Evolutionary conservation across 2,329 filamentous ascomycete genomes (phyloP), one percentile per base, ranked within the genome.

Genomic region (Aspergillus amoenus): DNA sequence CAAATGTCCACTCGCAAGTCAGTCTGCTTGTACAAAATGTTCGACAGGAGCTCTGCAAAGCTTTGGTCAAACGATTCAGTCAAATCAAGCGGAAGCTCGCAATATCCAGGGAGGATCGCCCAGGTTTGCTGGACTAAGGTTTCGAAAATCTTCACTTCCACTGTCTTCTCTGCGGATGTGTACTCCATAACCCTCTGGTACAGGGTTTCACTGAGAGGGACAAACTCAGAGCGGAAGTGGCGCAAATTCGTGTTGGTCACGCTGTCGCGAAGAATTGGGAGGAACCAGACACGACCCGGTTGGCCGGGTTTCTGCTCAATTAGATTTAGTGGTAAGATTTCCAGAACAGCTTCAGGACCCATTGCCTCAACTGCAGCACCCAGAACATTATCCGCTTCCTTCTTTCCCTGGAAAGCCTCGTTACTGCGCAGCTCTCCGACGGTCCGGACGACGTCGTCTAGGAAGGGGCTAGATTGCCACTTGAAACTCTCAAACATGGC

Each of bases 61-160:
- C 76, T 73, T 69, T 96, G 91, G 68, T 97, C 91, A 66, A 99
- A 95, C 1, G 90, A 82, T 61, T 87, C 80, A 5, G 75, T 77
- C 42, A 93, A 70, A 69, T 99, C 94, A 37, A 96, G 76, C 1
- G 94, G 93, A 53, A 97, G 79, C 71, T 97, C 91, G 73, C 94
- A 97, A 78, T 97, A 99, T 1, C 94, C 94, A 0, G 94, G 93
- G 15, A 99, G 82, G 51, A 90, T 88, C 0, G 91, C 91, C 94
- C 94, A 99, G 42, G 93, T 93, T 71, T 99, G 94, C 65, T 95
- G 89, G 8, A 99, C 91, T 4, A 99, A 81, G 0, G 94, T 97
- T 77, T 99, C 93, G 71, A 94, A 99, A 58, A 99, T 95, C 81
- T 99, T 99, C 70, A 94, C 84, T 73, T 97, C 92, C 83, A 96